Evolutionary conservation across 225 moss, liverwort and hornwort genomes (phyloP).

Genomic region (Rhytidiadelphus loreus): DNA sequence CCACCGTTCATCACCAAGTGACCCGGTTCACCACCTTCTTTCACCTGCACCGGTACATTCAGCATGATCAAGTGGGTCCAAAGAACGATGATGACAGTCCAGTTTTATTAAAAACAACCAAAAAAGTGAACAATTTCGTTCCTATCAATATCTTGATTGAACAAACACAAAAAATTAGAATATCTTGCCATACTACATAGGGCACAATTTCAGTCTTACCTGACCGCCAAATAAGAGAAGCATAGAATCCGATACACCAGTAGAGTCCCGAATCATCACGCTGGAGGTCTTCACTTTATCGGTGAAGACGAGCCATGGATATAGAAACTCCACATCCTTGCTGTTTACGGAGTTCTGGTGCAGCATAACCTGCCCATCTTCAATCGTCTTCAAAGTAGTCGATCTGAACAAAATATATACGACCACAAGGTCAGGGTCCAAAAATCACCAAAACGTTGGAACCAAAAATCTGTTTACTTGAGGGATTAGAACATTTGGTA

Average conservation of each 20-base stretch:
- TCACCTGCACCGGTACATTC: constrained; percentile 18
- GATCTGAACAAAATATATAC: constrained; percentile 23
- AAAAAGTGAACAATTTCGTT: not conserved
- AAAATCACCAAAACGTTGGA: not conserved
- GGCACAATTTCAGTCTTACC: constrained; percentile 5
- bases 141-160: not conserved
- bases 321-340: constrained; percentile 45
- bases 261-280: constrained; percentile 89
- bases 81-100: not conserved
- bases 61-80: not conserved
- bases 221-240: constrained; percentile 92
- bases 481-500: not conserved
- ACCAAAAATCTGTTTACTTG: not conserved
- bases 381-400: constrained; percentile 77
- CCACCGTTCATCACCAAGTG: constrained; percentile 87
- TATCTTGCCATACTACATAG: not conserved
- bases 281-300: constrained; percentile 93
- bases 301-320: constrained; percentile 93
- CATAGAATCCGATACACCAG: constrained; percentile 77
- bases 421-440: not conserved
- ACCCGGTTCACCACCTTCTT: constrained; percentile 63
- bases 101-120: not conserved
- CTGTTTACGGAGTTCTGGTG: constrained; percentile 88
- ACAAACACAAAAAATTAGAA: not conserved
- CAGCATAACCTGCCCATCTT: constrained; percentile 97